Evolutionary conservation across 2,329 filamentous ascomycete genomes (phyloP).

Genomic region (Talaromyces marneffei): DNA sequence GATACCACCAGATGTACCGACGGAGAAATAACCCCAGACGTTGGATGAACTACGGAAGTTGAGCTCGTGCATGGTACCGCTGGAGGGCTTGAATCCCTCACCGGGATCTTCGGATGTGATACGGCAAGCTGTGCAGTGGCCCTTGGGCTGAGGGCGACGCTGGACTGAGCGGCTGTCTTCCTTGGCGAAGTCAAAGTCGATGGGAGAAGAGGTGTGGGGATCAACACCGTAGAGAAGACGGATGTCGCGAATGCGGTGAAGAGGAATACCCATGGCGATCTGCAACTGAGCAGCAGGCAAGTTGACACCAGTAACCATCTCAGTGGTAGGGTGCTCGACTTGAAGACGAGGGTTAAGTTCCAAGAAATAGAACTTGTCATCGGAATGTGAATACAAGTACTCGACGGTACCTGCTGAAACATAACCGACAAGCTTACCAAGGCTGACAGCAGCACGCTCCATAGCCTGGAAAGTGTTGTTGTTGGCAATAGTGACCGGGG

Average conservation of each 20-base stretch:
- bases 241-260: slow-evolving; percentile 94
- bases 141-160: slow-evolving; percentile 85
- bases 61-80: slow-evolving; percentile 96
- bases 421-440: slow-evolving; percentile 92
- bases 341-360: slow-evolving; percentile 98
- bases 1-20: slow-evolving; percentile 91
- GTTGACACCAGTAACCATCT: slow-evolving; percentile 98
- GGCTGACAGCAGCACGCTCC: slow-evolving; percentile 92
- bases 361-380: slow-evolving; percentile 99
- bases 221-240: slow-evolving; percentile 93
- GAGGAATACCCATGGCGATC: slow-evolving; percentile 95
- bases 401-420: slow-evolving; percentile 98
- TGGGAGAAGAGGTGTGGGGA: slow-evolving; percentile 75
- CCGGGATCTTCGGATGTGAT: slow-evolving; percentile 98
- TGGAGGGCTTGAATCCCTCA: slow-evolving; percentile 98
- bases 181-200: slow-evolving; percentile 94
- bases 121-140: slow-evolving; percentile 95
- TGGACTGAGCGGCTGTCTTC: slow-evolving; percentile 78
- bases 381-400: slow-evolving; percentile 95
- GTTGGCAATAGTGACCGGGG: slow-evolving; percentile 93
- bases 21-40: slow-evolving; percentile 99
- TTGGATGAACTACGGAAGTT: slow-evolving; percentile 99
- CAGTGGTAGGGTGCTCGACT: slow-evolving; percentile 97
- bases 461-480: slow-evolving; percentile 84
- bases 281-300: slow-evolving; percentile 95